Percentiles rank a stretch among this genome's conserved stretches.
Evolutionary conservation across 2,329 filamentous ascomycete genomes (phyloP).

Genomic region (Pseudogymnoascus sp.): DNA sequence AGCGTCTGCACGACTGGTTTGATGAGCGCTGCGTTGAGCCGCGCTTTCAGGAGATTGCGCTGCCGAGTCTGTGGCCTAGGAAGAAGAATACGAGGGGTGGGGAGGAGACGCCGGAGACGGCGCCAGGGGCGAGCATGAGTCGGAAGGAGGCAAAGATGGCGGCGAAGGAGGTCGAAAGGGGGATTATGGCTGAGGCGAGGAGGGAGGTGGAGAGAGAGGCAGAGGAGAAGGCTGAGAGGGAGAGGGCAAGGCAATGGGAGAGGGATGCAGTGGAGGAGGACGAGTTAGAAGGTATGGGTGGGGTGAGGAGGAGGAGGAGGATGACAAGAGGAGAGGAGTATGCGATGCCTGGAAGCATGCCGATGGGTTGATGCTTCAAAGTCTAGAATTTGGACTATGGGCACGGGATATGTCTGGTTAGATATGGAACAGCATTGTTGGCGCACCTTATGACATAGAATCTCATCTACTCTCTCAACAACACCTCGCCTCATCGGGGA

Average conservation of each 20-base stretch:
- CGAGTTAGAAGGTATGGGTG: not conserved
- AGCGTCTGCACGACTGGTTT: slow-evolving; percentile 75
- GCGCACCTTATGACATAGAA: slow-evolving; percentile 9
- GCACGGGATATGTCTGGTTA: not conserved
- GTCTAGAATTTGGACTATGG: not conserved
- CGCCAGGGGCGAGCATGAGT: slow-evolving; percentile 35
- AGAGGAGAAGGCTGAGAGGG: slow-evolving; percentile 27
- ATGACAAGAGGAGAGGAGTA: slow-evolving; percentile 28
- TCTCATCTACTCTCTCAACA: not conserved
- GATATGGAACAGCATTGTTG: not conserved
- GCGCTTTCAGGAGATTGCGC: slow-evolving; percentile 75
- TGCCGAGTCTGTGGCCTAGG: slow-evolving; percentile 74
- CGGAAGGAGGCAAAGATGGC: slow-evolving; percentile 46
- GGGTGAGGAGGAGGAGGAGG: slow-evolving; percentile 25
- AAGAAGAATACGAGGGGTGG: slow-evolving; percentile 75
- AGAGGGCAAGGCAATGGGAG: slow-evolving; percentile 20
- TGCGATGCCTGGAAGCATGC: slow-evolving; percentile 32
- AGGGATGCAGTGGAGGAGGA: slow-evolving; percentile 11
- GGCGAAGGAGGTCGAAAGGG: slow-evolving; percentile 41
- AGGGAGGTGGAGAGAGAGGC: slow-evolving; percentile 20
- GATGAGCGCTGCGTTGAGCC: slow-evolving; percentile 80
- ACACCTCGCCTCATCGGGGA: not conserved
- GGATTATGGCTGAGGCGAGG: slow-evolving; percentile 37
- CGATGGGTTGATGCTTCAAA: slow-evolving; percentile 13
- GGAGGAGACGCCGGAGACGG: slow-evolving; percentile 43